Percentiles rank a stretch among this genome's conserved stretches.
phyloP scores from a whole-genome alignment of 1,139 yeast genomes.

The Yamadazyma atlantica region DNA sequence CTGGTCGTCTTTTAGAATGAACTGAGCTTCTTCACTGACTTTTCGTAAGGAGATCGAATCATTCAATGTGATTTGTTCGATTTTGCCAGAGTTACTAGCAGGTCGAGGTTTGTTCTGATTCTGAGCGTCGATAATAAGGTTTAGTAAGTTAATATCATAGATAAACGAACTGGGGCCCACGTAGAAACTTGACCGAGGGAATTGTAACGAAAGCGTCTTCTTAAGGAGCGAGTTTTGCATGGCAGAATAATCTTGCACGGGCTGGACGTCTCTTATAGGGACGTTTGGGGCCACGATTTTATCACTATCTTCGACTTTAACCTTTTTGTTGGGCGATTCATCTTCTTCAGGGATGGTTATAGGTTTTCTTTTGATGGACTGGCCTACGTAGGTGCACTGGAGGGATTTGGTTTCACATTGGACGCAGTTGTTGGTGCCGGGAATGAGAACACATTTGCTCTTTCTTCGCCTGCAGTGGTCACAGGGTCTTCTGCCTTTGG shows the following conservation, averaged over 20 bases:
- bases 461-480: constrained; percentile 69
- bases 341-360: constrained; percentile 20
- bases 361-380: constrained; percentile 32
- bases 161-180: constrained; percentile 71
- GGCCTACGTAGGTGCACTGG: constrained; percentile 55
- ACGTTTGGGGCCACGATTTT: constrained; percentile 48
- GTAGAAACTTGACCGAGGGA: constrained; percentile 74
- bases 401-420: constrained; percentile 69
- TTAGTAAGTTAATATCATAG: constrained; percentile 59
- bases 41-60: constrained; percentile 60
- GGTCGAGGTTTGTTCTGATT: constrained; percentile 20
- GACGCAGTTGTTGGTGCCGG: constrained; percentile 58
- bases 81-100: constrained; percentile 26
- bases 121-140: constrained; percentile 50
- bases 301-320: constrained; percentile 5
- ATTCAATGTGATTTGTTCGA: constrained; percentile 66
- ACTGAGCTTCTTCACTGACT: constrained; percentile 65
- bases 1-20: constrained; percentile 69
- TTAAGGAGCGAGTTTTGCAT: constrained; percentile 49
- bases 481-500: constrained; percentile 52
- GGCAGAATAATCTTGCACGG: constrained; percentile 54
- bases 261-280: constrained; percentile 52
- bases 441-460: constrained; percentile 61
- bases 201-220: constrained; percentile 53
- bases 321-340: constrained; percentile 4